Evolutionary conservation across 2,329 filamentous ascomycete genomes (phyloP).

Genomic region (Emergomyces orientalis): DNA sequence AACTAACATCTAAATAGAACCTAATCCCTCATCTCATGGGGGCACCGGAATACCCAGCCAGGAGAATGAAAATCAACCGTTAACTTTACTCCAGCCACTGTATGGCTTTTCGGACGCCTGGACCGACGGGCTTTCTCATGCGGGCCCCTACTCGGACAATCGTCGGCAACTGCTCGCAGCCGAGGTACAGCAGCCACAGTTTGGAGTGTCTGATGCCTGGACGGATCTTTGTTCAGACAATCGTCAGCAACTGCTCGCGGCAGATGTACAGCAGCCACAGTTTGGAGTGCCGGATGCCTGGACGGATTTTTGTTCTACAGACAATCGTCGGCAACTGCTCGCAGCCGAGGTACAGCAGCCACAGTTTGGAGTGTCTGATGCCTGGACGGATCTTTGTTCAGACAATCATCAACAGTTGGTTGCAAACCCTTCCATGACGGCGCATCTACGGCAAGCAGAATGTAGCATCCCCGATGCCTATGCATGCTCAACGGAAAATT

Average conservation of each 20-base stretch:
- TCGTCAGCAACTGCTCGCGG: neutral
- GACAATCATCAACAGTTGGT: neutral
- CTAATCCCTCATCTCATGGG: neutral
- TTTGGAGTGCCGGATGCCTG: neutral
- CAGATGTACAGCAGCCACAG: neutral
- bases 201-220: neutral
- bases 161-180: neutral
- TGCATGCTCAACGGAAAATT: neutral
- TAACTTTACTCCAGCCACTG: neutral
- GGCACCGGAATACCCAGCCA: neutral
- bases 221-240: neutral
- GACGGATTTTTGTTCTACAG: no score
- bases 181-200: neutral
- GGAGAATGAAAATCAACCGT: neutral
- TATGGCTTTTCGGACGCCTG: neutral
- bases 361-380: neutral
- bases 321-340: neutral
- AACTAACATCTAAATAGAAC: neutral
- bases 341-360: neutral
- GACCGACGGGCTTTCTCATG: neutral
- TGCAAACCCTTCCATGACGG: no score
- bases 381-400: neutral
- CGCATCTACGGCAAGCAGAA: no score
- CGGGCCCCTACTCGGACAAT: no score
- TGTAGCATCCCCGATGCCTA: neutral